Base-by-base conservation (phyloP, 805 yeast species). In the Ogataea methanolica region DNA sequence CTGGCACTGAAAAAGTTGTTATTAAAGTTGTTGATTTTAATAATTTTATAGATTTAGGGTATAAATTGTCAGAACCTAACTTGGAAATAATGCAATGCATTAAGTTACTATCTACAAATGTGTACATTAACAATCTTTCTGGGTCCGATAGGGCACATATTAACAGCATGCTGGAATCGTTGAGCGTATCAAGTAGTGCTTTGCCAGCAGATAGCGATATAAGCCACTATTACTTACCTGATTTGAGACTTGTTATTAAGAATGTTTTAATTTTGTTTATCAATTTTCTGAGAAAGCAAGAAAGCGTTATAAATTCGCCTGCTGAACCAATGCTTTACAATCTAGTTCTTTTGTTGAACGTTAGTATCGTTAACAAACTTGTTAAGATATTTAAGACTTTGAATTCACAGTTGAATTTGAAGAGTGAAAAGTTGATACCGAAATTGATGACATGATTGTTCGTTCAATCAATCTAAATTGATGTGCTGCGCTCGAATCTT, bases 311-410 rank as follows among this genome's bases (percentile, higher is more conserved):
- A 17, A 51, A 31, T 29, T 46, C 38, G 33, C 48, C 33, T 17
- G 39, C 45, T 8, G 54, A 48, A 29, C 58, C 57, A 4, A 31
- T 40, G 36, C 41, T 60, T 21, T 42, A 47, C 16, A 56, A 57
- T 31, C 44, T 65, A 7, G 42, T 60, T 31, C 40, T 62, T 14
- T 42, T 66, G 23, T 45, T 65, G 17, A 65, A 65, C 35, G 59
- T 62, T 5, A 54, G 66, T 9, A 56, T 66, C 4, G 49, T 60
- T 9, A 58, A 61, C 42, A 66, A 66, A 46, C 47, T 65, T n/a
- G 49, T 60, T 40, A 58, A 57, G 40, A 53, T 62, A 6, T 60
- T 59, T 42, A 58, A 57, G 39, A 44, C 52, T 31, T 36, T 62
- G n/a, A 60, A 61, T 40, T 59, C 59, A 2, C 33, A 41, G 2